Conservation (phyloP, 345 rosid species). For the Boechera retrofracta region DNA sequence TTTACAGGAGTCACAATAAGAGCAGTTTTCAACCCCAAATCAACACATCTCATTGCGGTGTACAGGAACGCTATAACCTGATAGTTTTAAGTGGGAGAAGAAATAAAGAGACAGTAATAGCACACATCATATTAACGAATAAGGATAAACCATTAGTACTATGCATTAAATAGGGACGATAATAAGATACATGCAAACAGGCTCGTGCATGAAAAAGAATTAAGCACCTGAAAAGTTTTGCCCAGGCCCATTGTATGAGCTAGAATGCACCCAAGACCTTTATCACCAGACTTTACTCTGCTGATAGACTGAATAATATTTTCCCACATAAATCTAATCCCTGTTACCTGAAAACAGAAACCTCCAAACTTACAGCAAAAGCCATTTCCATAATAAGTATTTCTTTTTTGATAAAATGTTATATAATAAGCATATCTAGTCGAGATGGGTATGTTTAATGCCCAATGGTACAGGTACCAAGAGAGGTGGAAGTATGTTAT, state of each 20-base stretch:
- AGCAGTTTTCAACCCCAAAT: conserved; percentile 87
- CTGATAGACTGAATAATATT: conserved; percentile 88
- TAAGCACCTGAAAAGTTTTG: conserved; percentile 93
- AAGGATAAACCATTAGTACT: not conserved
- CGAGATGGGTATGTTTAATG: conserved; percentile 20
- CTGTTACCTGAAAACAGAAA: conserved; percentile 73
- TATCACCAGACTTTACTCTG: conserved; percentile 89
- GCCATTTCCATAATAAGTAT: conserved; percentile 1
- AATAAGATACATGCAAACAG: conserved; percentile 21
- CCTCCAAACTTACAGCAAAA: conserved; percentile 37
- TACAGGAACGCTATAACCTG: conserved; percentile 99
- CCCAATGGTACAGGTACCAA: conserved; percentile 13
- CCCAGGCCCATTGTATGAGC: conserved; percentile 99
- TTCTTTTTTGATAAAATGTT: not conserved
- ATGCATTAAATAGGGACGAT: not conserved
- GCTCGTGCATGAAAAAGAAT: conserved; percentile 25
- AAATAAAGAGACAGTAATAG: conserved; percentile 33
- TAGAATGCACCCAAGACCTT: conserved; percentile 97
- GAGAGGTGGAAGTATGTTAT: conserved; percentile 19
- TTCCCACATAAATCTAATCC: conserved; percentile 99
- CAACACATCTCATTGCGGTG: conserved; percentile 90
- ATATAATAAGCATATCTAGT: conserved; percentile 7
- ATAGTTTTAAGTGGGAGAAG: conserved; percentile 20
- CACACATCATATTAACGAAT: conserved; percentile 26
- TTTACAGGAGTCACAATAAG: conserved; percentile 97